Percentiles rank a stretch among this genome's conserved stretches.
Evolutionary conservation across 2,329 filamentous ascomycete species (phyloP).

Genomic region (Ilyonectria robusta): DNA sequence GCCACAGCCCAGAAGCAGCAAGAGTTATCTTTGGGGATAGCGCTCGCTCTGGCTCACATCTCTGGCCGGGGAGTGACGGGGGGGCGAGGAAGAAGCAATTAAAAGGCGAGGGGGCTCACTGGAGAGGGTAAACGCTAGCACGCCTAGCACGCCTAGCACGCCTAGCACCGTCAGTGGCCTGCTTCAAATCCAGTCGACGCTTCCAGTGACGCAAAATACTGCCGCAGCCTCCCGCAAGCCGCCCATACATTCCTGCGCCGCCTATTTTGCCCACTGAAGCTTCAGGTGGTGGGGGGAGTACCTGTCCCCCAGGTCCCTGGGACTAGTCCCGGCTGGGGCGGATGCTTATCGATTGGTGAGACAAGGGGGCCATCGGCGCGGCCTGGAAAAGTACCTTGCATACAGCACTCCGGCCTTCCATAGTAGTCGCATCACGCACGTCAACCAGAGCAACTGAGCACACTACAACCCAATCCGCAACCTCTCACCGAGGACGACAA

Average conservation of each 20-base stretch:
- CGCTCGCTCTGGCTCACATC: slow-evolving; percentile 9
- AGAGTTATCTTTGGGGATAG: slow-evolving; percentile 30
- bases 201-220: neutral
- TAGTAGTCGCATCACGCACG: neutral
- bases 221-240: neutral
- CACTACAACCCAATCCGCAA: slow-evolving; percentile 1
- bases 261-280: slow-evolving; percentile 10
- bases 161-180: slow-evolving; percentile 4
- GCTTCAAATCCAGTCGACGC: neutral
- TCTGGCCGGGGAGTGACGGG: slow-evolving; percentile 4
- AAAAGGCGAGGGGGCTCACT: slow-evolving; percentile 5
- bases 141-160: neutral
- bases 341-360: slow-evolving; percentile 41
- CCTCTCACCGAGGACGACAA: slow-evolving; percentile 2
- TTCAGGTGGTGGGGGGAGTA: slow-evolving; percentile 36
- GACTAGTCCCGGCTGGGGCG: slow-evolving; percentile 32
- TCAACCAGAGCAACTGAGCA: neutral
- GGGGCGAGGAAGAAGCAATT: slow-evolving; percentile 2
- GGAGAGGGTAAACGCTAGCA: neutral
- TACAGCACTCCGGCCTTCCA: neutral
- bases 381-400: slow-evolving; percentile 6
- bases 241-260: neutral
- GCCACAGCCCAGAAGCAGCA: slow-evolving; percentile 22
- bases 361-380: slow-evolving; percentile 3
- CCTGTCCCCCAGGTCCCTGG: slow-evolving; percentile 21